Base-by-base conservation (phyloP, 1,139 yeast genomes). In the Geotrichum fermentans region DNA sequence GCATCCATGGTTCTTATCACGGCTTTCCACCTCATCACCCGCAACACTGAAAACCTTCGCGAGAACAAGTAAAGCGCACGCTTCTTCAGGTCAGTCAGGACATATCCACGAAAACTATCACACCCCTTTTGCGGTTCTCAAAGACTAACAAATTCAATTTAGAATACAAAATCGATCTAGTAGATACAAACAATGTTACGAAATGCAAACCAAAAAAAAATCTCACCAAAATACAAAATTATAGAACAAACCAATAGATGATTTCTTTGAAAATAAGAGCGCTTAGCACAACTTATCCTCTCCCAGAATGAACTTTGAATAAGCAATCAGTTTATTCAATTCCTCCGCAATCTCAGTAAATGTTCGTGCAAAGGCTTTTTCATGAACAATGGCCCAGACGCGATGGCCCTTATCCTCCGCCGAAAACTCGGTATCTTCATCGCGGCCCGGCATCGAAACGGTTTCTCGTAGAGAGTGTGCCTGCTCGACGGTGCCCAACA, bases 1-100 rank as follows among this genome's bases (percentile, higher is more conserved):
- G 68, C 79, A 11, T 81, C 95, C 50, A 77, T 88, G 64, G 73
- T 80, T 2, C 73, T 89, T 58, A 84, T 89, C 45, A 69, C 86
- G 45, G 71, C 83, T 4, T 89, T 83, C 67, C 94, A 87, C 59
- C 65, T 74, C 39, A 64, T 77, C 38, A 63, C 69, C 33, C 68
- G 75, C 24, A 68, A 66, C 51, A 43, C 58, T 13, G 54, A 53
- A 30, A 45, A 29, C 10, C 40, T 52, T 14, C 33, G 51, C 20
- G 45, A 38, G 34, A 33, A 33, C 11, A 32, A 32, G 35, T 16
- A 32, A 32, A 6, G 35, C n/a, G n/a, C n/a, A n/a, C n/a, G n/a
- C 32, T 13, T 13, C 32, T 10, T 10, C 32, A 10, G 8, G 16
- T 18, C 14, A 33, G 13, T 14, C 22, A 14, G 39, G 5, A 14